Conservation (phyloP, 192 early-diverging fungal species). For the Backusella westeae region DNA sequence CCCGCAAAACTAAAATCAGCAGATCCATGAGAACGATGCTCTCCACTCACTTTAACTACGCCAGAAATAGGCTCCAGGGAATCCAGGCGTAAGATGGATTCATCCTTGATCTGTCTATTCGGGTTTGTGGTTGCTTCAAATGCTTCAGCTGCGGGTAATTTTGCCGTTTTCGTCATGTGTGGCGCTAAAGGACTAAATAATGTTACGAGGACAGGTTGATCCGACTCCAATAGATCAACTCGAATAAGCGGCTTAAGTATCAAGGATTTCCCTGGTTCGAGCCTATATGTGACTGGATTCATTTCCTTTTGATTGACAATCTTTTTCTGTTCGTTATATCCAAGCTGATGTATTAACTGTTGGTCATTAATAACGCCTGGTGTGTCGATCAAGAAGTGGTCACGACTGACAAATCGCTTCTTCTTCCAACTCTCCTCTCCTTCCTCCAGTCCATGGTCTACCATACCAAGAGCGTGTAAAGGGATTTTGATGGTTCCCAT, state of each 20-base stretch:
- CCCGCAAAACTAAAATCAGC: slow-evolving; percentile 61
- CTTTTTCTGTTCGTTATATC: slow-evolving; percentile 49
- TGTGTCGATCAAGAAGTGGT: slow-evolving; percentile 54
- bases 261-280: slow-evolving; percentile 52
- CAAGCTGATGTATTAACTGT: slow-evolving; percentile 47
- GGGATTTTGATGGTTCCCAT: slow-evolving; percentile 60
- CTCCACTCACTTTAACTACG: slow-evolving; percentile 40
- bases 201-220: slow-evolving; percentile 49
- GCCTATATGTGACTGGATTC: slow-evolving; percentile 52
- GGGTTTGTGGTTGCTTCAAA: slow-evolving; percentile 20
- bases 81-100: slow-evolving; percentile 29
- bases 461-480: slow-evolving; percentile 49
- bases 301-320: slow-evolving; percentile 41
- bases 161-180: slow-evolving; percentile 56
- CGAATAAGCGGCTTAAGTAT: slow-evolving; percentile 58
- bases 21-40: slow-evolving; percentile 42
- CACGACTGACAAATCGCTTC: slow-evolving; percentile 9
- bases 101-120: slow-evolving; percentile 33
- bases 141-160: slow-evolving; percentile 27
- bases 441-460: slow-evolving; percentile 32
- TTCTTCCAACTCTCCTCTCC: slow-evolving; percentile 30
- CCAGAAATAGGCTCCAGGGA: slow-evolving; percentile 34
- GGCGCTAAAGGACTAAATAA: slow-evolving; percentile 50
- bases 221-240: slow-evolving; percentile 52
- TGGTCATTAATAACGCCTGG: slow-evolving; percentile 62